A percentile compares a stretch with the other conserved stretches of the same genome.
phyloP scores from a whole-genome alignment of 768 basidiomycete genomes.

The Agrocybe pediades region DNA sequence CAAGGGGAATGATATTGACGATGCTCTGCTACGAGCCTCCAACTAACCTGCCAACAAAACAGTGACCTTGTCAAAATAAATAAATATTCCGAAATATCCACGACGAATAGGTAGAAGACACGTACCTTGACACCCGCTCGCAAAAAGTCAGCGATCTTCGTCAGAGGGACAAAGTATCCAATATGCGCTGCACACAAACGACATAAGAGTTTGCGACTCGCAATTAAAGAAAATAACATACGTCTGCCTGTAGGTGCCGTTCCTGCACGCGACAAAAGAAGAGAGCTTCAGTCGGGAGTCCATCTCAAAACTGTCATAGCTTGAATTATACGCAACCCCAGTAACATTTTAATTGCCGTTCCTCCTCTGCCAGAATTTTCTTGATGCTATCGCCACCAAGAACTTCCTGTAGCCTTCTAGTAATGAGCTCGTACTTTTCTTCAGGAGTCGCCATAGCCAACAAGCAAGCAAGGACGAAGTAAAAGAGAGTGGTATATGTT shows the following conservation, averaged over 20 bases:
- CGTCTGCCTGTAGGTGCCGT: constrained; percentile 94
- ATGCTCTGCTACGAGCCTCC: background rate
- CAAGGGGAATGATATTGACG: no score
- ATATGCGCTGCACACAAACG: constrained; percentile 72
- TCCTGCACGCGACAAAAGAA: constrained; percentile 52
- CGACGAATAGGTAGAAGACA: constrained; percentile 5
- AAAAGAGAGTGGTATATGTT: background rate
- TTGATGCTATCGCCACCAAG: constrained; percentile 86
- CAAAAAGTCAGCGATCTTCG: constrained; percentile 96
- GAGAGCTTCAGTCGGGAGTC: constrained; percentile 9
- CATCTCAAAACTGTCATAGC: constrained; percentile 8
- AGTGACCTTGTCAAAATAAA: constrained; percentile 51
- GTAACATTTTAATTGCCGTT: constrained; percentile 80
- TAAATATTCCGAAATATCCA: constrained; percentile 14
- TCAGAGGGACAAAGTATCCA: constrained; percentile 93
- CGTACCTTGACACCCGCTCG: constrained; percentile 84
- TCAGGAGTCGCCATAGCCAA: constrained; percentile 39
- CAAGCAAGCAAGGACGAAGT: background rate
- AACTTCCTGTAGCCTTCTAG: constrained; percentile 82
- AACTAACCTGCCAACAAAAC: constrained; percentile 74
- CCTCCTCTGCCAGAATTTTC: constrained; percentile 76
- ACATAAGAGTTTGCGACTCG: background rate
- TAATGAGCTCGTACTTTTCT: constrained; percentile 79
- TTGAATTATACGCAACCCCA: constrained; percentile 69
- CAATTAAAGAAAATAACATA: constrained; percentile 40